Conservation (phyloP, 192 early-diverging fungal species). For the Rhizophagus clarus region DNA sequence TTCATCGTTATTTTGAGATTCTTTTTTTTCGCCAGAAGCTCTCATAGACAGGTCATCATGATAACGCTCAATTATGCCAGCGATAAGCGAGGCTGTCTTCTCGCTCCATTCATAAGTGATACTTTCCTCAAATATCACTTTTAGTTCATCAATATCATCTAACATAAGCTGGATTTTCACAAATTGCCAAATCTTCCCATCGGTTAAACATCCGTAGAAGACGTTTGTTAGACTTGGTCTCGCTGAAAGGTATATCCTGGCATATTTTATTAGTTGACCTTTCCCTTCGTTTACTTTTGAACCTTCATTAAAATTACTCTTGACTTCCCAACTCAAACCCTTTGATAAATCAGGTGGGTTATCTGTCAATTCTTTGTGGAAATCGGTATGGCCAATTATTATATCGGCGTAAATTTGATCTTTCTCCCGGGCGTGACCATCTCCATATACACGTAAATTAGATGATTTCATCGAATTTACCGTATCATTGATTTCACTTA, state of each 20-base stretch:
- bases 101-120: not conserved
- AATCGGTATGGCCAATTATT: slow-evolving; percentile 17
- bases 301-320: no score
- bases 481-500: slow-evolving; percentile 7
- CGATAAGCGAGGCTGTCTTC: not conserved
- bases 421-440: not conserved
- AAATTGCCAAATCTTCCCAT: slow-evolving; percentile 25
- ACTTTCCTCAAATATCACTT: slow-evolving; percentile 26
- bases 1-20: no score
- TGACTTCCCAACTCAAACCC: not conserved
- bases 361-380: slow-evolving; percentile 11
- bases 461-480: not conserved
- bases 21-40: slow-evolving; percentile 7
- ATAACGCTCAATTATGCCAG: not conserved
- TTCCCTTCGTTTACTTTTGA: no score
- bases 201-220: not conserved
- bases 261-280: no score
- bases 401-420: slow-evolving; percentile 17
- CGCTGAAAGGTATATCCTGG: no score
- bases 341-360: slow-evolving; percentile 29
- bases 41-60: not conserved
- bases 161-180: slow-evolving; percentile 10
- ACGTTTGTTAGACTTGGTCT: no score
- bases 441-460: not conserved
- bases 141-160: not conserved